Evolutionary conservation across 2,329 filamentous ascomycete species (phyloP).

Genomic region (Ceratocystis harringtonii): DNA sequence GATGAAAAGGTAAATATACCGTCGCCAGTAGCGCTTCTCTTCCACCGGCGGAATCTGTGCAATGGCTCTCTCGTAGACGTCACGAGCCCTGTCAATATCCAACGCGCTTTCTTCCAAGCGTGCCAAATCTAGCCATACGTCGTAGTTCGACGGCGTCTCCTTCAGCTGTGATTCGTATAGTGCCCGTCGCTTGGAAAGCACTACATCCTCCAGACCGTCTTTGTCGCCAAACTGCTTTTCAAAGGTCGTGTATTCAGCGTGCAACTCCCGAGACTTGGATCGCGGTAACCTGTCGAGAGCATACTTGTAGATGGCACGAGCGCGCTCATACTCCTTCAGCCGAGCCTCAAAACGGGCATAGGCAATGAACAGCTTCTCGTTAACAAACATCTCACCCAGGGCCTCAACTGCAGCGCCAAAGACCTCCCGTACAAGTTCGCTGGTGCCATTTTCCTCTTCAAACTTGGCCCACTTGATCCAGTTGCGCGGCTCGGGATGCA

Average conservation of each 20-base stretch:
- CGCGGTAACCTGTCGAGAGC: conserved; percentile 82
- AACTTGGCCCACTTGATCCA: conserved; percentile 99
- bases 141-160: conserved; percentile 92
- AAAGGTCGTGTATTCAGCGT: conserved; percentile 92
- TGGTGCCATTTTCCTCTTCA: conserved; percentile 88
- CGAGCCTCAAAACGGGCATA: conserved; percentile 93
- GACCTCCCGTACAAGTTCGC: conserved; percentile 79
- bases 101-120: conserved; percentile 75
- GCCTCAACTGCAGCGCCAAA: conserved; percentile 80
- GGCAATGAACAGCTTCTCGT: conserved; percentile 87
- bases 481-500: conserved; percentile 87
- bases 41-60: conserved; percentile 88
- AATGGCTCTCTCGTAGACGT: conserved; percentile 90
- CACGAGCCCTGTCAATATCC: conserved; percentile 68
- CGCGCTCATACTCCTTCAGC: conserved; percentile 86
- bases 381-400: conserved; percentile 85
- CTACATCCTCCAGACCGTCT: conserved; percentile 88
- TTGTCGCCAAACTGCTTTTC: conserved; percentile 95
- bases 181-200: conserved; percentile 81
- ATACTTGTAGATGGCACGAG: conserved; percentile 92
- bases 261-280: conserved; percentile 67
- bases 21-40: conserved; percentile 92
- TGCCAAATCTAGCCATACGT: conserved; percentile 92
- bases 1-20: conserved; percentile 95
- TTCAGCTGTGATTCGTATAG: conserved; percentile 91